Evolutionary conservation across 1,139 yeast genomes (phyloP).

Genomic region (Scheffersomyces lignicola): DNA sequence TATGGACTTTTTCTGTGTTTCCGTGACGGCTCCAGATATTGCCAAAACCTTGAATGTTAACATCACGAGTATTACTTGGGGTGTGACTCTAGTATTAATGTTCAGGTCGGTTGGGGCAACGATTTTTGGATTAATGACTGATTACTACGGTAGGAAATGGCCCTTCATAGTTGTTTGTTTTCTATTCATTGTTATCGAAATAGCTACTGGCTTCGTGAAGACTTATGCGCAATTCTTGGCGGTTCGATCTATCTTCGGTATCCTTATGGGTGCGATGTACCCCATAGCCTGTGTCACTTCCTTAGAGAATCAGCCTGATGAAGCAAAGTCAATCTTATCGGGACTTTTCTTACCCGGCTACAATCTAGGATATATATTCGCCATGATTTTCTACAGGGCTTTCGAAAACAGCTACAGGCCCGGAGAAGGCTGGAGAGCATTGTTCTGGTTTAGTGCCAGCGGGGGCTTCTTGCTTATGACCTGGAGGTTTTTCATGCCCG

Average conservation of each 20-base stretch:
- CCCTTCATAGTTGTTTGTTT: slow-evolving; percentile 58
- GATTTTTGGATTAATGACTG: slow-evolving; percentile 66
- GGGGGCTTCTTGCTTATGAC: slow-evolving; percentile 33
- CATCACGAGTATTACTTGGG: slow-evolving; percentile 69
- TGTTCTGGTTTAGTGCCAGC: slow-evolving; percentile 81
- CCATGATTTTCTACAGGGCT: slow-evolving; percentile 37
- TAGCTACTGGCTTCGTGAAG: slow-evolving; percentile 71
- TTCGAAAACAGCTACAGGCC: slow-evolving; percentile 63
- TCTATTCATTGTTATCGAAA: slow-evolving; percentile 58
- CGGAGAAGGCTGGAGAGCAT: slow-evolving; percentile 63
- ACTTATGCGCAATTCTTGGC: slow-evolving; percentile 66
- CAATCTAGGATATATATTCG: slow-evolving; percentile 38
- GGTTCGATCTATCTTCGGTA: slow-evolving; percentile 47
- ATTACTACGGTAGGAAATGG: slow-evolving; percentile 71
- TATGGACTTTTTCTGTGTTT: slow-evolving; percentile 71
- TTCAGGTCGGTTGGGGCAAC: slow-evolving; percentile 78
- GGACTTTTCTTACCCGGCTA: slow-evolving; percentile 44
- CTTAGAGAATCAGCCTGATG: slow-evolving; percentile 35
- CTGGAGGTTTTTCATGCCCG: slow-evolving; percentile 36
- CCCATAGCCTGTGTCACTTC: slow-evolving; percentile 33
- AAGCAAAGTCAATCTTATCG: slow-evolving; percentile 35
- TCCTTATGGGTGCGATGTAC: slow-evolving; percentile 42
- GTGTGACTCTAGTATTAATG: slow-evolving; percentile 77
- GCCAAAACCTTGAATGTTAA: slow-evolving; percentile 52
- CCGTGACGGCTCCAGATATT: slow-evolving; percentile 56